Conservation (phyloP, 148 eudicot genomes). For the Rhododendron ovatum region DNA sequence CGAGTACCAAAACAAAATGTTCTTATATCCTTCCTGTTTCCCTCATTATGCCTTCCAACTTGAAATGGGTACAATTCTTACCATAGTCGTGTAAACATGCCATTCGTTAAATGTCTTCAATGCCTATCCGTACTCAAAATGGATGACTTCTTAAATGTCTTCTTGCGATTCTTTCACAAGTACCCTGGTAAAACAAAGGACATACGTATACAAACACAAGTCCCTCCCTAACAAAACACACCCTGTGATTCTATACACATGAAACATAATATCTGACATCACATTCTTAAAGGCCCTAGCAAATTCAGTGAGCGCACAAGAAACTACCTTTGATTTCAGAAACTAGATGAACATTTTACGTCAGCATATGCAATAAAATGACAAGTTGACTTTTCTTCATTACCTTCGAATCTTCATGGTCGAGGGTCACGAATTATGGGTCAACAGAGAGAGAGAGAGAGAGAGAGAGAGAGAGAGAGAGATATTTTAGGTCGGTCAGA, state of each 20-base stretch:
- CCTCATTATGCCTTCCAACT: neutral
- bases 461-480: neutral
- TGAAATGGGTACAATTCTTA: neutral
- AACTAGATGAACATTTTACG: neutral
- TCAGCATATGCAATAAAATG: neutral
- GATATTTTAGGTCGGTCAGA: neutral
- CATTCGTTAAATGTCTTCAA: neutral
- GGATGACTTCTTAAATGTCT: neutral
- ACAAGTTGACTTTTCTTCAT: neutral
- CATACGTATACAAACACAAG: neutral
- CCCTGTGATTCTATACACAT: neutral
- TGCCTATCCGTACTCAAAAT: neutral
- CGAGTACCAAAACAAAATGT: neutral
- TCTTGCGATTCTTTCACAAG: neutral
- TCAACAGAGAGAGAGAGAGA: neutral
- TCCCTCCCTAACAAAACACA: neutral
- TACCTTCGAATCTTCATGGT: neutral
- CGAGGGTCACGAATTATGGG: neutral
- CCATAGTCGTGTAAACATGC: neutral
- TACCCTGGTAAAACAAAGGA: neutral
- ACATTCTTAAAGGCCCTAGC: neutral
- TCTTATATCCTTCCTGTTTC: neutral
- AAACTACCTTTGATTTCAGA: neutral
- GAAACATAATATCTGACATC: neutral
- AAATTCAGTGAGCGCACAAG: neutral